Percentiles rank a stretch among this genome's conserved stretches.
phyloP scores from a whole-genome alignment of 2,329 filamentous ascomycete genomes.

The Tolypocladium inflatum region DNA sequence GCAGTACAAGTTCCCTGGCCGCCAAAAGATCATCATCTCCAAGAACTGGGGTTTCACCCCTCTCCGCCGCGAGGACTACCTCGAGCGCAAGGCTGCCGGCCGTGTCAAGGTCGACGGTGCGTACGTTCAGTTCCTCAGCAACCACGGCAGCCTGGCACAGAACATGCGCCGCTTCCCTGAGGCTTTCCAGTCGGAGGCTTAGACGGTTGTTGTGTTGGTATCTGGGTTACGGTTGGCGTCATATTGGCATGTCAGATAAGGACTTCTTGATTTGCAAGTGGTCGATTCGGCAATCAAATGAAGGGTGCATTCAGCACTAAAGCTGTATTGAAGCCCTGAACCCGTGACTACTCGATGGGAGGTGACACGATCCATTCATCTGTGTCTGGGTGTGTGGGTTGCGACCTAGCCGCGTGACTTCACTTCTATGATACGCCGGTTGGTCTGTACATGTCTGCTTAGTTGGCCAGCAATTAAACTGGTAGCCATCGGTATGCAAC shows the following conservation, averaged over 20 bases:
- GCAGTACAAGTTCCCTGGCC: conserved; percentile 99
- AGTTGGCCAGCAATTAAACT: no score
- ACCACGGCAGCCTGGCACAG: conserved; percentile 74
- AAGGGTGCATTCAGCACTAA: conserved; percentile 8
- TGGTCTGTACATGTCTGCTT: neutral
- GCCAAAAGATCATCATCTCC: conserved; percentile 99
- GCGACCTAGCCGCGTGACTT: no score
- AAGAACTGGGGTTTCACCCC: conserved; percentile 99
- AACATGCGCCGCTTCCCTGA: conserved; percentile 96
- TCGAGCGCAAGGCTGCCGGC: conserved; percentile 88
- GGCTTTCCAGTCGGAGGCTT: conserved; percentile 61
- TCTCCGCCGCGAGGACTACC: conserved; percentile 94
- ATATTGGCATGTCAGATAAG: conserved; percentile 33
- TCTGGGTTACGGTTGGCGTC: conserved; percentile 35
- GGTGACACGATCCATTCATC: neutral
- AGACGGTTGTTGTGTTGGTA: conserved; percentile 26
- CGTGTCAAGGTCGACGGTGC: conserved; percentile 95
- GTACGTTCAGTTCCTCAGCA: conserved; percentile 98
- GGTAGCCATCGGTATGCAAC: neutral
- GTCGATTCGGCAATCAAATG: conserved; percentile 22
- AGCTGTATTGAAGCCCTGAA: neutral
- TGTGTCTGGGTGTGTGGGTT: no score
- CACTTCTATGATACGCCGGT: neutral
- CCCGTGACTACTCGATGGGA: neutral
- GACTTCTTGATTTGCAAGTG: conserved; percentile 21